A percentile compares a stretch with the other conserved stretches of the same genome.
Conservation (phyloP, 2,329 filamentous ascomycete genomes). For the Diaporthe humulicola region DNA sequence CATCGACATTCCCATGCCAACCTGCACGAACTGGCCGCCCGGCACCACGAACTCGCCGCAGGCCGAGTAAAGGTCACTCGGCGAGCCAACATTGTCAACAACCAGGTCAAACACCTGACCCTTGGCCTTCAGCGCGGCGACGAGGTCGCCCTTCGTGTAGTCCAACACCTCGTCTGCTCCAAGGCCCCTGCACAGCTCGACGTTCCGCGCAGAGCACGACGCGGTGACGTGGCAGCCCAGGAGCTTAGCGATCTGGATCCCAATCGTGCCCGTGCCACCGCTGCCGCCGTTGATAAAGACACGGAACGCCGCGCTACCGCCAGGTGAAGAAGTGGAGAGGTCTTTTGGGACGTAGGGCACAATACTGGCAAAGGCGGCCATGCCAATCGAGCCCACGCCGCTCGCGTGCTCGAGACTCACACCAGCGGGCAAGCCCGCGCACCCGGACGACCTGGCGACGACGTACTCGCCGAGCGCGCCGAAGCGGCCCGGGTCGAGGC, state of each 20-base stretch:
- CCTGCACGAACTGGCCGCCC: constrained; percentile 64
- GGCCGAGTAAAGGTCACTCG: constrained; percentile 65
- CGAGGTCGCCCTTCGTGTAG: constrained; percentile 65
- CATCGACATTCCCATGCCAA: constrained; percentile 55
- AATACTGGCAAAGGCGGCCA: constrained; percentile 62
- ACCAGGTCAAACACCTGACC: constrained; percentile 64
- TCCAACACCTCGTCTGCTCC: constrained; percentile 75
- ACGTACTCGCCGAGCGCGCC: constrained; percentile 55
- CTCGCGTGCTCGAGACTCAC: constrained; percentile 57
- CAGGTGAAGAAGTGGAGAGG: neutral
- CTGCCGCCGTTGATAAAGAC: constrained; percentile 76
- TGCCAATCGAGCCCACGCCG: constrained; percentile 57
- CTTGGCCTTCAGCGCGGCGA: constrained; percentile 58
- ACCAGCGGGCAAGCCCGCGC: constrained; percentile 57
- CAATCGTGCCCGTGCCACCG: constrained; percentile 71
- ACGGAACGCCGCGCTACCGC: constrained; percentile 45
- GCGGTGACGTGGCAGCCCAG: constrained; percentile 70
- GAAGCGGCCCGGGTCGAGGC: constrained; percentile 44
- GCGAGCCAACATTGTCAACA: constrained; percentile 68
- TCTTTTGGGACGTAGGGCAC: constrained; percentile 61
- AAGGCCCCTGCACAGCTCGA: constrained; percentile 66
- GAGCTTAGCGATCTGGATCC: constrained; percentile 73
- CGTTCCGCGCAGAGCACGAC: constrained; percentile 70
- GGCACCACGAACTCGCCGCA: constrained; percentile 63
- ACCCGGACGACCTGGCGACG: constrained; percentile 43